Evolutionary conservation across 1,284 basidiomycete species (phyloP), one percentile per base, ranked within the genome.

Genomic region (Ganoderma sinense): DNA sequence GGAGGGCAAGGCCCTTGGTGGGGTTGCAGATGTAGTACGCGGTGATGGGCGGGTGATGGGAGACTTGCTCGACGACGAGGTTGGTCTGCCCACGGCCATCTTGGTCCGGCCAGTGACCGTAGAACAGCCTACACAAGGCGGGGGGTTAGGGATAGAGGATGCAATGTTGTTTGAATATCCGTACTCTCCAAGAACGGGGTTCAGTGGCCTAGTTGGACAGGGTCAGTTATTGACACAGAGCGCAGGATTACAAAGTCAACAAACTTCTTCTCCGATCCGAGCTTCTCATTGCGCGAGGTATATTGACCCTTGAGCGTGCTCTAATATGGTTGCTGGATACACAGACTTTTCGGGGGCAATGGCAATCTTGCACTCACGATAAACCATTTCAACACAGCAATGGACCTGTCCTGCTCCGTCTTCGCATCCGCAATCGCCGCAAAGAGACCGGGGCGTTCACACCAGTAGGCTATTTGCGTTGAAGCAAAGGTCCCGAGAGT

Each of bases 251-350:
- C 58, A 56, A 66, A 11, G 43, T n/a, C 18, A 82, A 87, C 62
- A 55, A 73, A 92, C 92, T 99, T 99, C 87, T 99, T 99, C 87
- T 98, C 97, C 2, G 94, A 96, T 11, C 97, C 97, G 89, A 95
- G 92, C 74, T 91, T 91, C 84, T 97, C 95, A 78, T 97, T 97
- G 69, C 96, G 87, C 45, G 94, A 95, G 20, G 95, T 98, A 82
- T 98, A 98, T 78, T 98, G 96, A 48, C 95, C 96, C 81, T 97
- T 98, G 70, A 98, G 88, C 0, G 97, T 98, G 75, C 91, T 91
- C 91, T 93, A 72, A 10, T n/a, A 31, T 29, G 13, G n/a, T 5
- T 20, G 16, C 7, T n/a, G 39, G 7, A 18, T 61, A n/a, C 26
- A 11, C 39, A 39, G 6, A 43, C n/a, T 20, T 41, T 23, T 6